phyloP scores from a whole-genome alignment of 805 yeast genomes.

The Spathaspora hagerdaliae region DNA sequence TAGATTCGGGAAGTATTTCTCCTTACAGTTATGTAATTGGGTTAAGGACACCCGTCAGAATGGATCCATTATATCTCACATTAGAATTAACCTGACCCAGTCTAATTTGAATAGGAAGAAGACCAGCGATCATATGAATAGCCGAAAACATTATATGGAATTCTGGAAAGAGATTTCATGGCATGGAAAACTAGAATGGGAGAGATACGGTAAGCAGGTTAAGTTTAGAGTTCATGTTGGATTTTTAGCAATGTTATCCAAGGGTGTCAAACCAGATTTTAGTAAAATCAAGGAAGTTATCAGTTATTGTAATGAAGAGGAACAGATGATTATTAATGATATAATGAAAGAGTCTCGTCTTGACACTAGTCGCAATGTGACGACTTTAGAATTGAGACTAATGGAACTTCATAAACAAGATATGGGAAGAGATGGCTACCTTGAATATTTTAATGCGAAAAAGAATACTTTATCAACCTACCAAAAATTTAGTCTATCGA shows the following conservation, averaged over 20 bases:
- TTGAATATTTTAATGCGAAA: conserved; percentile 11
- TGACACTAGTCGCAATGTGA: conserved; percentile 7
- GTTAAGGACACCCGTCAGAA: background rate
- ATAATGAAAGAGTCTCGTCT: conserved; percentile 15
- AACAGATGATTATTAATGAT: conserved; percentile 16
- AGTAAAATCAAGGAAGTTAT: conserved; percentile 28
- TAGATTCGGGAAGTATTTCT: background rate
- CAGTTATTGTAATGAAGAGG: conserved; percentile 15
- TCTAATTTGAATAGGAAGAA: conserved; percentile 16
- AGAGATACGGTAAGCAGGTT: conserved; percentile 15
- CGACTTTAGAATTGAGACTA: conserved; percentile 13
- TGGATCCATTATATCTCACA: background rate
- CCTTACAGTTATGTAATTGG: background rate
- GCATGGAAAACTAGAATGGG: conserved; percentile 3
- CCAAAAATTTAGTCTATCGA: conserved; percentile 23
- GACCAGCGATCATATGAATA: conserved; percentile 18
- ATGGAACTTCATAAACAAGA: conserved; percentile 14
- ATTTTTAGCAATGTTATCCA: conserved; percentile 25
- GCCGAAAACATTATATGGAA: conserved; percentile 20
- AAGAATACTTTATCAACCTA: conserved; percentile 17
- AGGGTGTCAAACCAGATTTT: conserved; percentile 35
- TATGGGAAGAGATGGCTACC: conserved; percentile 8
- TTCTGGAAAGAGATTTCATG: conserved; percentile 21
- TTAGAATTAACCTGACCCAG: background rate
- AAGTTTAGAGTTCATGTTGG: conserved; percentile 29